These are phyloP conservation scores for Trichoderma afroharzianum DNA, from an alignment of 2,329 filamentous ascomycete species.

Conservation along the genomic window DNA sequence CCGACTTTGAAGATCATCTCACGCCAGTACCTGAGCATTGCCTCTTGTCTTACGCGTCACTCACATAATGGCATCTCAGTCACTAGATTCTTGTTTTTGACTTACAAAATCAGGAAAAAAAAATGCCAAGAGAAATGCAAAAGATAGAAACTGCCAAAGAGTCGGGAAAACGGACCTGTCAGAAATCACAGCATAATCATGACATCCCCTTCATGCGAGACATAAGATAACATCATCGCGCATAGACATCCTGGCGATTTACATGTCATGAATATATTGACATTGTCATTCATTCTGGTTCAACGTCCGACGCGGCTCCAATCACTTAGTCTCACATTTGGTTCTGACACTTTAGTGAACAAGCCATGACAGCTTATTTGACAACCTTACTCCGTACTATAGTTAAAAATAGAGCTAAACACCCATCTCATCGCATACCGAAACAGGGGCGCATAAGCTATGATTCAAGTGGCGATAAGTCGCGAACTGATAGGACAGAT, in stretches of 20 bases:
- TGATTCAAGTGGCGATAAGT: not conserved
- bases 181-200: too few species aligned
- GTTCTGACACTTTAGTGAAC: not conserved
- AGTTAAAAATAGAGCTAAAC: not conserved
- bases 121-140: too few species aligned
- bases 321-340: not conserved
- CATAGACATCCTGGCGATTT: not conserved
- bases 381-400: not conserved
- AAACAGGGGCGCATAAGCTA: not conserved
- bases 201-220: not conserved
- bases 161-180: too few species aligned
- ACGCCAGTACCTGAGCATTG: not conserved
- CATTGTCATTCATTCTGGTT: not conserved
- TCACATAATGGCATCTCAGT: not conserved
- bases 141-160: too few species aligned
- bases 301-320: not conserved
- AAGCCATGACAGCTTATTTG: not conserved
- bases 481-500: not conserved
- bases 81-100: not conserved
- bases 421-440: not conserved
- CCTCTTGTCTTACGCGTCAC: not conserved
- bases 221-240: not conserved
- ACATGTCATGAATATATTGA: not conserved
- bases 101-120: not conserved
- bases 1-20: not conserved